phyloP scores from a whole-genome alignment of 2,329 filamentous ascomycete genomes.

The Lasiodiplodia theobromae region DNA sequence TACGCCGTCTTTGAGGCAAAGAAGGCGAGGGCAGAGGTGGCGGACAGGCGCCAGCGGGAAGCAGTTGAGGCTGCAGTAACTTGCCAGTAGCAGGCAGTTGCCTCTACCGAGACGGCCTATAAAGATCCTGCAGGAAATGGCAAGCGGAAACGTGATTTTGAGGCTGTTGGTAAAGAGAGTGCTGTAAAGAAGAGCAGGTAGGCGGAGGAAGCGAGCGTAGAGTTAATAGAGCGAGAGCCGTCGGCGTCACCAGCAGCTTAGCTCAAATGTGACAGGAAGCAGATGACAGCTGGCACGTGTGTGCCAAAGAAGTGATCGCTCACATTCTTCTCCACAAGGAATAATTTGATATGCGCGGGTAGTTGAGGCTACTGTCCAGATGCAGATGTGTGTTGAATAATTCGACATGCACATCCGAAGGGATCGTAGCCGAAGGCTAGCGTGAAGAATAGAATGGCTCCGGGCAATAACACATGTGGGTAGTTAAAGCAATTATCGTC shows the following conservation, averaged over 20 bases:
- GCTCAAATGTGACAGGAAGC: constrained; percentile 77
- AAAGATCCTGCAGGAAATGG: constrained; percentile 36
- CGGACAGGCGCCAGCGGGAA: constrained; percentile 70
- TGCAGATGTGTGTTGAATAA: too few species aligned
- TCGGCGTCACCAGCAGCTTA: constrained; percentile 21
- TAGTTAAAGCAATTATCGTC: too few species aligned
- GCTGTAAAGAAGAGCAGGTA: constrained; percentile 72
- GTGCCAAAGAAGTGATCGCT: too few species aligned
- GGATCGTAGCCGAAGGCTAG: too few species aligned
- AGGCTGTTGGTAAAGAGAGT: constrained; percentile 59
- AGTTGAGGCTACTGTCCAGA: too few species aligned
- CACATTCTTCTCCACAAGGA: too few species aligned
- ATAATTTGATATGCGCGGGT: too few species aligned
- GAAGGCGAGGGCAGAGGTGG: constrained; percentile 69
- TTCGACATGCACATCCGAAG: too few species aligned
- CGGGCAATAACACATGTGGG: too few species aligned
- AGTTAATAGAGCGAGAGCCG: constrained; percentile 31
- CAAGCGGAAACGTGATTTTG: constrained; percentile 79
- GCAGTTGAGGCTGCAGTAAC: constrained; percentile 45
- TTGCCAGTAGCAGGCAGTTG: too few species aligned
- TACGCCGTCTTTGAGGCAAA: constrained; percentile 76
- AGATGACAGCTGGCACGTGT: constrained; percentile 46
- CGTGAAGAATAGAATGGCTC: too few species aligned
- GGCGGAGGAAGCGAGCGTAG: constrained; percentile 33
- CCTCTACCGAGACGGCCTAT: too few species aligned